Conservation (phyloP, 2,329 filamentous ascomycete genomes). For the Epicoccum nigrum region DNA sequence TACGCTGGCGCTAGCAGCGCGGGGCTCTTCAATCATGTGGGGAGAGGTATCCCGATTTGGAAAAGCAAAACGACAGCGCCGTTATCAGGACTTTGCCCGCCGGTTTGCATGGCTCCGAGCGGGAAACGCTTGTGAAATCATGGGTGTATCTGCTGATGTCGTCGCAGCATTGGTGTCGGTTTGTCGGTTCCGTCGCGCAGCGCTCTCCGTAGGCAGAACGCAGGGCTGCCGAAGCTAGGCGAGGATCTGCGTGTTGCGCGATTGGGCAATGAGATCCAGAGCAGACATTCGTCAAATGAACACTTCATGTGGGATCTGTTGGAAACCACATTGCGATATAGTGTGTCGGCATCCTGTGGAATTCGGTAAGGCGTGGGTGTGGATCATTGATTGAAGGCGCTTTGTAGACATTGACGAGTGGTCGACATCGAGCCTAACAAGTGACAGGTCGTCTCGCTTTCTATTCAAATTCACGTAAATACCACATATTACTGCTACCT, state of each 20-base stretch:
- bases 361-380: too few relatives aligned
- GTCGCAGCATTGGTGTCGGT: constrained; percentile 2
- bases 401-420: too few relatives aligned
- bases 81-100: constrained; percentile 22
- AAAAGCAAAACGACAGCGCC: constrained; percentile 35
- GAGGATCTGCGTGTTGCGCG: constrained; percentile 5
- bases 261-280: constrained; percentile 10
- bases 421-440: too few relatives aligned
- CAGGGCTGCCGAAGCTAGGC: constrained; percentile 8
- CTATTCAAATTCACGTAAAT: too few relatives aligned
- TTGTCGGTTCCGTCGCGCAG: constrained; percentile 15
- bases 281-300: too few relatives aligned
- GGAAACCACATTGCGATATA: too few relatives aligned
- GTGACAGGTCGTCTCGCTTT: too few relatives aligned
- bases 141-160: constrained; percentile 27
- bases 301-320: too few relatives aligned
- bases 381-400: too few relatives aligned
- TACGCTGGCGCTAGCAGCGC: constrained; percentile 22
- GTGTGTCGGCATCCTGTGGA: too few relatives aligned
- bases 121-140: constrained; percentile 20
- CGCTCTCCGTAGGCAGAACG: not conserved
- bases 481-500: too few relatives aligned
- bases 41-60: constrained; percentile 37
- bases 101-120: constrained; percentile 35
- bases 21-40: constrained; percentile 28